Evolutionary conservation across 257 asterid species (phyloP).

Genomic region (Nicotiana knightiana): DNA sequence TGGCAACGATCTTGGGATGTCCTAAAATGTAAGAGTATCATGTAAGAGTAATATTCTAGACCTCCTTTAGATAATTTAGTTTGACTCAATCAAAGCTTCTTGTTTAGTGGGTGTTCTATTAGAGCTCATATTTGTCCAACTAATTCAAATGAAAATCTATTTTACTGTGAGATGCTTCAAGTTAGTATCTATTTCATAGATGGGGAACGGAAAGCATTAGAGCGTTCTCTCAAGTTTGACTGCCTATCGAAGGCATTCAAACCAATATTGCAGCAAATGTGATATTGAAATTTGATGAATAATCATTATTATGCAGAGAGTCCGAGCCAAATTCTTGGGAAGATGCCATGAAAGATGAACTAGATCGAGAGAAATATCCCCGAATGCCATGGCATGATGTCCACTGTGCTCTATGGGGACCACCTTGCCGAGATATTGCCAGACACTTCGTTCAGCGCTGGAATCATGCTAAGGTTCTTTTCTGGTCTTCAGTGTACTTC

Average conservation of each 20-base stretch:
- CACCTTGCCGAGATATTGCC: slow-evolving; percentile 91
- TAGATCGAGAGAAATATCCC: slow-evolving; percentile 73
- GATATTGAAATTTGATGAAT: not conserved
- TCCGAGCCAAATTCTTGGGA: slow-evolving; percentile 99
- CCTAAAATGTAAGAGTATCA: not conserved
- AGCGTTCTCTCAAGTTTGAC: not conserved
- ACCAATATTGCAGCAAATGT: not conserved
- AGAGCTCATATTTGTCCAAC: not conserved
- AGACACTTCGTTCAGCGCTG: slow-evolving; percentile 97
- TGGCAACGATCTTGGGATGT: not conserved
- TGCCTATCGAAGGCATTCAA: not conserved
- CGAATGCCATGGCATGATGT: slow-evolving; percentile 99
- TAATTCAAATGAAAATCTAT: not conserved
- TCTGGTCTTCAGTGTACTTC: slow-evolving; percentile 10
- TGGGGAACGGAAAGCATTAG: not conserved
- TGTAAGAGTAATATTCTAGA: not conserved
- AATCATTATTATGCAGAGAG: slow-evolving; percentile 47
- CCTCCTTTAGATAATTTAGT: not conserved
- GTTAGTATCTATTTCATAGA: not conserved
- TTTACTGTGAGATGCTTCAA: not conserved
- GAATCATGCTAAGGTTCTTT: slow-evolving; percentile 92
- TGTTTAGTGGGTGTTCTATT: not conserved
- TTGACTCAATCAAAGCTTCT: not conserved
- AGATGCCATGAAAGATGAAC: slow-evolving; percentile 78
- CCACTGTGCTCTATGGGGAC: slow-evolving; percentile 98